A percentile compares a stretch with the other conserved stretches of the same genome.
These are phyloP conservation scores for Ceratocystis cacaofunesta DNA, from an alignment of 2,329 filamentous ascomycete species.

Conservation along the genomic window DNA sequence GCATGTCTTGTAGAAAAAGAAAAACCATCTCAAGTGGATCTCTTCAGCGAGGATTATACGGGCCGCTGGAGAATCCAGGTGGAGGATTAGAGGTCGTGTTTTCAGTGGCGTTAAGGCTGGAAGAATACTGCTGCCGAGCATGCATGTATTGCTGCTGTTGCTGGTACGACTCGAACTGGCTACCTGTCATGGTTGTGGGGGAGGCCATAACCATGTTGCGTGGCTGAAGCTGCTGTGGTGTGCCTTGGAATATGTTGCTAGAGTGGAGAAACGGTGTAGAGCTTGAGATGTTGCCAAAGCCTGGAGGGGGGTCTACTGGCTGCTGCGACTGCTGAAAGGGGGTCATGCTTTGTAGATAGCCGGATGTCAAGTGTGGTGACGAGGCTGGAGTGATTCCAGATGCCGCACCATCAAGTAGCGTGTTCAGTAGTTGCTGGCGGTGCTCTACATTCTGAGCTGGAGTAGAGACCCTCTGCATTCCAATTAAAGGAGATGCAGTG, in stretches of 20 bases:
- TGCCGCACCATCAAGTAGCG: conserved; percentile 2
- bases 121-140: background rate
- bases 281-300: background rate
- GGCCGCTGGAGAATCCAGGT: conserved; percentile 6
- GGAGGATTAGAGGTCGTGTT: background rate
- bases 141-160: conserved; percentile 4
- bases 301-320: conserved; percentile 4
- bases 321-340: conserved; percentile 6
- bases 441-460: conserved; percentile 5
- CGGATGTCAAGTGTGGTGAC: conserved; percentile 1
- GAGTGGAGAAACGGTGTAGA: background rate
- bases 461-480: background rate
- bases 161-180: background rate
- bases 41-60: conserved; percentile 7
- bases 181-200: background rate
- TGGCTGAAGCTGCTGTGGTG: conserved; percentile 9
- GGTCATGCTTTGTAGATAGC: conserved; percentile 10
- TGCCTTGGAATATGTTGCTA: background rate
- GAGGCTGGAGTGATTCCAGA: conserved; percentile 4
- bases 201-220: conserved; percentile 5
- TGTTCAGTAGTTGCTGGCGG: conserved; percentile 10
- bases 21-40: background rate
- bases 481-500: conserved; percentile 9
- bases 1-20: background rate
- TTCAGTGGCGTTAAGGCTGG: background rate